Evolutionary conservation across 2,329 filamentous ascomycete species (phyloP).

Genomic region (Teratosphaeria viscida): DNA sequence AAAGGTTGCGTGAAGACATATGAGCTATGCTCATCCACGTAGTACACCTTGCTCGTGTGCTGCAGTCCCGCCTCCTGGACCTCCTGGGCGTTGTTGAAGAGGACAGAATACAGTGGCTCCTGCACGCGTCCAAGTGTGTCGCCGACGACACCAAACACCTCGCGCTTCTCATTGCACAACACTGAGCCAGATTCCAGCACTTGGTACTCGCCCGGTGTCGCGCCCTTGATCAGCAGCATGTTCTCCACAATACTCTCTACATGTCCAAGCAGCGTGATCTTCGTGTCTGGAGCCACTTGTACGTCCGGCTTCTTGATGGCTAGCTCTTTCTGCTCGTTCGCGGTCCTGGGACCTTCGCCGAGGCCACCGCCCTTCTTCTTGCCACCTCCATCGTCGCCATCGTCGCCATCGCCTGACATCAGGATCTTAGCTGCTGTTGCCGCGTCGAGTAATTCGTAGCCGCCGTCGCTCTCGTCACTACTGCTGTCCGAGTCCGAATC

Average conservation of each 20-base stretch:
- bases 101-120: conserved; percentile 75
- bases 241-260: conserved; percentile 72
- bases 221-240: conserved; percentile 67
- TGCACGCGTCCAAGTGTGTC: conserved; percentile 81
- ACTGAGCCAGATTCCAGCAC: conserved; percentile 78
- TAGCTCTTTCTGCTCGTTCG: conserved; percentile 60
- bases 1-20: conserved; percentile 82
- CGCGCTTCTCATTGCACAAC: conserved; percentile 65
- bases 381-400: conserved; percentile 55
- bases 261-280: conserved; percentile 62
- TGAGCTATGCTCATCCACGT: conserved; percentile 64
- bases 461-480: conserved; percentile 46
- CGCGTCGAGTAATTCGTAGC: conserved; percentile 63
- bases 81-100: conserved; percentile 59
- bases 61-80: conserved; percentile 56
- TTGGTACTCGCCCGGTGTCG: conserved; percentile 67
- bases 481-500: conserved; percentile 24
- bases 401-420: conserved; percentile 71
- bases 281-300: conserved; percentile 64
- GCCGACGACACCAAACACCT: conserved; percentile 66
- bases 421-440: conserved; percentile 76
- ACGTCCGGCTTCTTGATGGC: conserved; percentile 58
- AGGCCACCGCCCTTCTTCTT: conserved; percentile 34
- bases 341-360: conserved; percentile 52
- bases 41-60: conserved; percentile 64